Evolutionary conservation across 2,329 filamentous ascomycete genomes (phyloP).

Genomic region (Gaeumannomyces sp.): DNA sequence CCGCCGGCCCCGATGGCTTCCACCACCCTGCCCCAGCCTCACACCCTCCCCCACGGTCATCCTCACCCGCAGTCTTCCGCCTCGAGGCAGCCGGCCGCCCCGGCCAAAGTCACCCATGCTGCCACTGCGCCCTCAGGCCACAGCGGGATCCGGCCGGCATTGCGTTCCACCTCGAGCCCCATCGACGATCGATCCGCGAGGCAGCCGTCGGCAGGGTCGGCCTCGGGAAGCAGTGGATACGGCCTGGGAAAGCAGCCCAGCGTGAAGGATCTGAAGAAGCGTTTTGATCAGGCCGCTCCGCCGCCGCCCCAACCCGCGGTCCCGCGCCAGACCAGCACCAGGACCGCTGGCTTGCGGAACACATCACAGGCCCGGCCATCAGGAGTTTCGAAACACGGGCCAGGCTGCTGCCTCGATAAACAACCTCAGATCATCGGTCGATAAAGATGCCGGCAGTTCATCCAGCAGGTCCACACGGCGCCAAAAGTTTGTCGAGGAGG

Average conservation of each 20-base stretch:
- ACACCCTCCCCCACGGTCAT: conserved; percentile 2
- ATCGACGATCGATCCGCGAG: conserved; percentile 36
- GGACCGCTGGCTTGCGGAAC: neutral
- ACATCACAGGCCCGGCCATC: neutral
- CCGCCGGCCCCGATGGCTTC: conserved; percentile 33
- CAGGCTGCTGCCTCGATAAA: conserved; percentile 4
- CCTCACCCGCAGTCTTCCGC: neutral
- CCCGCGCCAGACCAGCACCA: conserved; percentile 9
- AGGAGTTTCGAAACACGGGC: neutral
- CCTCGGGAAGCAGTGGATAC: conserved; percentile 21
- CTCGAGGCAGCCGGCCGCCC: conserved; percentile 24
- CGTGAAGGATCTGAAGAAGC: conserved; percentile 73
- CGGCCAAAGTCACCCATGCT: conserved; percentile 37
- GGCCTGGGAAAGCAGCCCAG: conserved; percentile 47
- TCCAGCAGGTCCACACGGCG: conserved; percentile 33
- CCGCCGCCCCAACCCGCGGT: conserved; percentile 1
- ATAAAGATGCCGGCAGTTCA: conserved; percentile 10
- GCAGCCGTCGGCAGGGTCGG: conserved; percentile 22
- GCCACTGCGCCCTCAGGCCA: conserved; percentile 26
- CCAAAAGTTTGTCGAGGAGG: conserved; percentile 41
- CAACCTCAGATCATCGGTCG: conserved; percentile 7
- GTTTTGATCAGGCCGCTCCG: conserved; percentile 58
- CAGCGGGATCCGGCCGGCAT: conserved; percentile 33
- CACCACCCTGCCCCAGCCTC: conserved; percentile 17
- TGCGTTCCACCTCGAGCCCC: conserved; percentile 52